Evolutionary conservation across 495 filamentous ascomycete genomes (phyloP), one percentile per base, ranked within the genome.

Genomic region (Elasticomyces elasticus): DNA sequence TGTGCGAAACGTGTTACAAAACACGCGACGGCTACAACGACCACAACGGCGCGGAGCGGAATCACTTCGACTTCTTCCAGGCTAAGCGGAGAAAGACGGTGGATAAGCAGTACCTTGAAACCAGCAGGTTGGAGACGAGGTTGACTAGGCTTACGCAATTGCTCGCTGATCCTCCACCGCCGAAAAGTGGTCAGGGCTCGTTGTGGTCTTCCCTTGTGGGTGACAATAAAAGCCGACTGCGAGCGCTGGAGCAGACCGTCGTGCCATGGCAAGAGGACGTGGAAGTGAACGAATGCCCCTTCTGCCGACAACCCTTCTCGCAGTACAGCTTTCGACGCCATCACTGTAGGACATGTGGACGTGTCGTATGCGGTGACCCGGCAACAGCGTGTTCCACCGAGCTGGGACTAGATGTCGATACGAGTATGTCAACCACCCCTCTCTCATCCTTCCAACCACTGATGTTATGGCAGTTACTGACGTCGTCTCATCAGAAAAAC

Each of bases 1-100:
- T 95, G 4, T 98, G 92, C 66, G 94, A 97, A 69, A 97, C 92
- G 24, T 98, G 92, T 67, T 98, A 91, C 70, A 97, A 95, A 71
- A 92, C 87, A 19, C 76, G 94, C 57, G 88, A 90, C 31, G 94
- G 94, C 2, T 98, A 97, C 68, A 95, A 90, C 64, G 91, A 97
- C 15, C 37, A 33, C 12, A 27, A 25, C 76, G 82, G 76, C 2
- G 59, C 84, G 3, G 69, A 76, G 37, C 73, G 82, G 51, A 83
- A 91, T 61, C 86, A 87, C 57, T 91, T 78, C 1, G 68, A 71
- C 17, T 73, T 71, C 0, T 97, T 98, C 60, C 67, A 74, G 12
- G 71, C 74, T 0, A 74, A 86, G 22, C 73, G 92, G 43, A 78
- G 85, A 57, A 84, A 81, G 64, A 85, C 68, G 5, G 85, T 97